Evolutionary conservation across 257 asterid species (phyloP).

Genomic region (Solanum lycopersicoides): DNA sequence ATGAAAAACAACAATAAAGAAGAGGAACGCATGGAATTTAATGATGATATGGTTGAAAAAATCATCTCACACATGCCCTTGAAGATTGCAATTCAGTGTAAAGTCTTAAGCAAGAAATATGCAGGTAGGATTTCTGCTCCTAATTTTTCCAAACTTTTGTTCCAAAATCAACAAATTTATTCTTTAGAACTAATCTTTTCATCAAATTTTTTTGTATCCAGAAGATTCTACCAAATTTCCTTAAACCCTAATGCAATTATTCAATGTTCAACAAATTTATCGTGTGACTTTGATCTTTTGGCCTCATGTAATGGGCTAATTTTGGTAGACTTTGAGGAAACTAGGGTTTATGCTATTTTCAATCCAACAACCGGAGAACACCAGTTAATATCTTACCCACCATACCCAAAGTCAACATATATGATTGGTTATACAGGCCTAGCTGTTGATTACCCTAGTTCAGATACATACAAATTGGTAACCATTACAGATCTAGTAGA

Average conservation of each 20-base stretch:
- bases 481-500: too few relatives aligned
- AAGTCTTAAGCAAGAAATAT: background rate
- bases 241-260: background rate
- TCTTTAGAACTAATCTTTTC: background rate
- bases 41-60: background rate
- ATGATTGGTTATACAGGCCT: background rate
- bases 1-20: too few relatives aligned
- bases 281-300: background rate
- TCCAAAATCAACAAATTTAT: background rate
- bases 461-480: too few relatives aligned
- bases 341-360: background rate
- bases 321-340: background rate
- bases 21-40: background rate
- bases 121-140: background rate
- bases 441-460: too few relatives aligned
- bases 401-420: background rate
- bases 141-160: background rate
- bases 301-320: background rate
- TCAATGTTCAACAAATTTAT: background rate
- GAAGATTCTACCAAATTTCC: background rate
- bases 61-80: background rate
- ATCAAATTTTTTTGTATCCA: background rate
- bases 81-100: background rate
- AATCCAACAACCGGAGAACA: background rate
- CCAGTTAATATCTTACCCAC: background rate